Evolutionary conservation across 257 asterid species (phyloP), one percentile per base, ranked within the genome.

Genomic region (Penstemon barbatus): DNA sequence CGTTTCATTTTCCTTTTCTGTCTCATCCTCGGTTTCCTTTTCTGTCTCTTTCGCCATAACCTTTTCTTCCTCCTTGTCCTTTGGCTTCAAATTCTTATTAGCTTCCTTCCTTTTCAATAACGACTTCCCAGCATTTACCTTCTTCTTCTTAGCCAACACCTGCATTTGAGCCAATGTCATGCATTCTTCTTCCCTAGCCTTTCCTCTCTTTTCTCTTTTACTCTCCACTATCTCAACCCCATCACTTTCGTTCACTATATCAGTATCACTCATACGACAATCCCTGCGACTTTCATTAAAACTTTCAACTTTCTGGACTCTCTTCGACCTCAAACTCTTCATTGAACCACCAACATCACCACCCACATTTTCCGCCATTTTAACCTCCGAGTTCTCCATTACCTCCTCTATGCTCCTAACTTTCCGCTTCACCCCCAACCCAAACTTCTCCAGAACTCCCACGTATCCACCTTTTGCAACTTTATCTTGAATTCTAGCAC

Each of bases 151-250:
- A 51, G 54, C 87, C 78, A 84, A 72, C 78, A 74, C 61, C 73
- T 81, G 87, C 89, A 93, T 81, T 81, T 93, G 83, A 33, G 89
- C 85, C 81, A 93, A 70, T n/a, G 98, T 88, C 94, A 90, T 88
- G 57, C 46, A 72, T 69, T 89, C 97, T 65, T 85, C 95, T 55
- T 82, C 91, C 67, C 65, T 71, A 63, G 57, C 75, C 76, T 80
- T 78, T 5, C 42, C 66, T 74, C 81, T 72, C 71, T 66, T 64
- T 4, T 61, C n/a, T 58, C 66, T 54, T 39, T 48, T 60, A 46
- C 79, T 76, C 77, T 60, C 74, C 74, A 57, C 70, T 39, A 51
- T 66, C 78, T 65, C 77, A 58, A 45, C 66, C 68, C 57, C 80
- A 56, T 49, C 69, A 60, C 62, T 60, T 63, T 70, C 77, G 42